Percentiles rank a stretch among this genome's conserved stretches.
Evolutionary conservation across 441 rosid species (phyloP).

Genomic region (Populus hybrid): DNA sequence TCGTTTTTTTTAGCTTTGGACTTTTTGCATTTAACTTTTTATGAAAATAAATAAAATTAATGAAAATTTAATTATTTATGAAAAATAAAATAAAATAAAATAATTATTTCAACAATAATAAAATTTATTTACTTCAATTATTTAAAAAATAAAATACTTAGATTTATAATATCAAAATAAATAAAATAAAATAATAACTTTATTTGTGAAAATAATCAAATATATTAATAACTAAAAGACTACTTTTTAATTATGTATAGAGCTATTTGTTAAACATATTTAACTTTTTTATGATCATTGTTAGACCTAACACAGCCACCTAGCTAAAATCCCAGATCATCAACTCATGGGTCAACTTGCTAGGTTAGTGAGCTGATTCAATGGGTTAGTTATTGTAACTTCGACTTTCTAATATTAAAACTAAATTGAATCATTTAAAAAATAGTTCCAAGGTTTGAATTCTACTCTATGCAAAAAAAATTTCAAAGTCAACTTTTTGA

Average conservation of each 20-base stretch:
- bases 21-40: background rate
- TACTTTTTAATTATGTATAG: background rate
- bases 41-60: no score
- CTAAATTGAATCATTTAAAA: background rate
- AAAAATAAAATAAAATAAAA: no score
- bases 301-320: background rate
- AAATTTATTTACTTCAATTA: no score
- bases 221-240: background rate
- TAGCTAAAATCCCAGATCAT: background rate
- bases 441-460: no score
- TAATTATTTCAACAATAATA: no score
- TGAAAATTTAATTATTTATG: no score
- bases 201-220: background rate
- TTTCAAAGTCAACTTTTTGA: no score
- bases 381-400: background rate
- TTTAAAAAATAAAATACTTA: background rate
- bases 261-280: background rate
- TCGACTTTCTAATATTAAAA: background rate
- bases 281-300: background rate
- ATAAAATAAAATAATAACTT: background rate
- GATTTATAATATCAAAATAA: background rate
- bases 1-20: no score
- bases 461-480: background rate
- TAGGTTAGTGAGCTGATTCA: background rate
- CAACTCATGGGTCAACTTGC: background rate